Conservation (phyloP, 2,329 filamentous ascomycete species). For the Myotisia sp. region DNA sequence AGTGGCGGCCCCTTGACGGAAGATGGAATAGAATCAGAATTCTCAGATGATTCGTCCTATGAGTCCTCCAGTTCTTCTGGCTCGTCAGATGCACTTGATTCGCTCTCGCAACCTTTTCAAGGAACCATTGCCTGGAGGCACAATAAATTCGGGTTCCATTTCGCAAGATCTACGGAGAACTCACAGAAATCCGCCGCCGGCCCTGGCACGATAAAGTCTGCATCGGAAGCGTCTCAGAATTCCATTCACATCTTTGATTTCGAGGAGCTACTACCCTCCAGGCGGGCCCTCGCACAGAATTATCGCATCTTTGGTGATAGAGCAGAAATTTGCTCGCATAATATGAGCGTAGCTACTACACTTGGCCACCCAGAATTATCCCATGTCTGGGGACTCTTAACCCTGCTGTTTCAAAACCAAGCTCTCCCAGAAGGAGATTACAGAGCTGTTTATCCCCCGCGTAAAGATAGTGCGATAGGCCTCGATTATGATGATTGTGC, state of each 20-base stretch:
- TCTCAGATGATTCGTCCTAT: slow-evolving; percentile 41
- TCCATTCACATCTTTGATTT: slow-evolving; percentile 60
- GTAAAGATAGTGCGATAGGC: slow-evolving; percentile 23
- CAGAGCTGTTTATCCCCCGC: slow-evolving; percentile 19
- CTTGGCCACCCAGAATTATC: slow-evolving; percentile 58
- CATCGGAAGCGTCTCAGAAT: slow-evolving; percentile 43
- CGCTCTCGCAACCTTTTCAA: slow-evolving; percentile 35
- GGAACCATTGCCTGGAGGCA: slow-evolving; percentile 40
- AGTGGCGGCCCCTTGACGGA: slow-evolving; percentile 27
- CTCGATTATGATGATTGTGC: slow-evolving; percentile 18
- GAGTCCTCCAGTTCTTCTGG: slow-evolving; percentile 43
- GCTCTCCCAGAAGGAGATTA: slow-evolving; percentile 53
- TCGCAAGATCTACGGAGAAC: slow-evolving; percentile 35
- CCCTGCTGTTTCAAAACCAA: slow-evolving; percentile 61
- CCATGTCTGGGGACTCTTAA: slow-evolving; percentile 70
- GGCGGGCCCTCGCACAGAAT: slow-evolving; percentile 57
- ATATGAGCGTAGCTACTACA: slow-evolving; percentile 61
- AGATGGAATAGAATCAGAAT: slow-evolving; percentile 31
- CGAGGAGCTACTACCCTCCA: slow-evolving; percentile 59
- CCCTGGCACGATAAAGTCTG: slow-evolving; percentile 36
- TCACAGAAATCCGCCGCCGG: slow-evolving; percentile 42
- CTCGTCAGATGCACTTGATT: slow-evolving; percentile 30
- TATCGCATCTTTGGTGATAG: slow-evolving; percentile 77
- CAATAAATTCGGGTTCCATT: slow-evolving; percentile 41
- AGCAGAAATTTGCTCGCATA: slow-evolving; percentile 68